phyloP scores from a whole-genome alignment of 2,329 filamentous ascomycete genomes.

The Emmonsia crescens region DNA sequence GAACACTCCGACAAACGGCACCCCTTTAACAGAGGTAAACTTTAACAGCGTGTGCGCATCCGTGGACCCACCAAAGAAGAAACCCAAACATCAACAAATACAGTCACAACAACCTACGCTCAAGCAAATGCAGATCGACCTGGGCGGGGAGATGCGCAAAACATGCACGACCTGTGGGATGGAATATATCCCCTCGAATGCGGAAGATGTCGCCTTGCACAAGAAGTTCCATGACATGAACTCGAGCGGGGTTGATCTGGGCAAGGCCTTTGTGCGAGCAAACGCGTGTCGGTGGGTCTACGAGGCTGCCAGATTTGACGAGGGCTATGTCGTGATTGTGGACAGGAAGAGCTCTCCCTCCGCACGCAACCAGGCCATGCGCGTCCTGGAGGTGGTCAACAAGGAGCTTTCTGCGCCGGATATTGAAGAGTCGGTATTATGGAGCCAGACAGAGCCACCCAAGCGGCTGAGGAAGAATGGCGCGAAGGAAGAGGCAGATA shows the following conservation, averaged over 20 bases:
- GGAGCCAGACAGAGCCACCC: conserved; percentile 39
- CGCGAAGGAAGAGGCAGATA: conserved; percentile 30
- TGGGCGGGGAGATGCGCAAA: conserved; percentile 45
- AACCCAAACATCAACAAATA: conserved; percentile 14
- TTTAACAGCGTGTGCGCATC: conserved; percentile 33
- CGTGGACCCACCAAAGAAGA: conserved; percentile 28
- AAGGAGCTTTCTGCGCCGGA: conserved; percentile 51
- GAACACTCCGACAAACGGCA: background rate
- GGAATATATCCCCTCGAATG: conserved; percentile 53
- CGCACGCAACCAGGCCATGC: conserved; percentile 43
- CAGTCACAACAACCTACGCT: conserved; percentile 27
- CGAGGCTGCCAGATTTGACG: conserved; percentile 38
- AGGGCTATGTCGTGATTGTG: conserved; percentile 47
- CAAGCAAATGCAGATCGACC: conserved; percentile 51
- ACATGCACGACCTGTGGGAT: conserved; percentile 53
- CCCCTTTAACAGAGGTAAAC: conserved; percentile 34
- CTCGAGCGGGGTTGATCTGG: conserved; percentile 49
- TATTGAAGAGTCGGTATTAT: conserved; percentile 47
- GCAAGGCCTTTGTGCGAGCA: conserved; percentile 45
- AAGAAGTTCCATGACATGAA: conserved; percentile 55
- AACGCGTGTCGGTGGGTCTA: conserved; percentile 43
- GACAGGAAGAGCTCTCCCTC: conserved; percentile 43
- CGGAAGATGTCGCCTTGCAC: conserved; percentile 52
- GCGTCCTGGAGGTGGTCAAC: conserved; percentile 52
- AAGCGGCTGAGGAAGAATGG: conserved; percentile 27